These are phyloP conservation scores for Exophiala xenobiotica DNA, from an alignment of 2,329 filamentous ascomycete species.

Conservation along the genomic window DNA sequence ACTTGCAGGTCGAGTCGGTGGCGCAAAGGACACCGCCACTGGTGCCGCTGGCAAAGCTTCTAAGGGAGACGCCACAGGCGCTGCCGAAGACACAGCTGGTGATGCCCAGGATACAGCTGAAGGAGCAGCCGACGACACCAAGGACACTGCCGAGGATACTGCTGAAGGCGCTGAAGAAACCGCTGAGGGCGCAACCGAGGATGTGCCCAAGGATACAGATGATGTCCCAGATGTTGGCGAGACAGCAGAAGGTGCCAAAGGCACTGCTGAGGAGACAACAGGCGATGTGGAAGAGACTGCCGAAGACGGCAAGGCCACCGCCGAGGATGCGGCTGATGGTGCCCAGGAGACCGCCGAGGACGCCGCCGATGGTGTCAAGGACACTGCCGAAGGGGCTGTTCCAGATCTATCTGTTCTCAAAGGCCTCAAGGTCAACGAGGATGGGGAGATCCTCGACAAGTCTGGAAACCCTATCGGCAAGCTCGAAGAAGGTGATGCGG, in stretches of 20 bases:
- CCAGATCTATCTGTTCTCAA: constrained; percentile 39
- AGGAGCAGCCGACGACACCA: constrained; percentile 36
- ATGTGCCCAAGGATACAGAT: no score
- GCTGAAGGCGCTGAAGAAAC: constrained; percentile 22
- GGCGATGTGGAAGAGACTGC: constrained; percentile 40
- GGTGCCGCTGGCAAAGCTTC: constrained; percentile 29
- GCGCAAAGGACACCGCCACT: constrained; percentile 29
- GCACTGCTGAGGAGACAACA: constrained; percentile 27
- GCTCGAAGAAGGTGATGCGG: constrained; percentile 43
- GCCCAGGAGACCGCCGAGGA: constrained; percentile 18
- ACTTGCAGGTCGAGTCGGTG: constrained; percentile 30
- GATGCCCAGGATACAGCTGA: constrained; percentile 40
- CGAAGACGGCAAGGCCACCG: constrained; percentile 40
- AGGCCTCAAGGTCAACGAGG: constrained; percentile 40
- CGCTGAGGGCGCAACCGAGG: constrained; percentile 46
- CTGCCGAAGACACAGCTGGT: constrained; percentile 33
- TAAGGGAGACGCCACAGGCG: constrained; percentile 27
- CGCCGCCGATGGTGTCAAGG: constrained; percentile 33
- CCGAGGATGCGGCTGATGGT: constrained; percentile 20
- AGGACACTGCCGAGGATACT: constrained; percentile 18
- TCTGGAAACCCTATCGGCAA: constrained; percentile 40
- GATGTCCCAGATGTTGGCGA: constrained; percentile 23
- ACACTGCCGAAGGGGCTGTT: constrained; percentile 28
- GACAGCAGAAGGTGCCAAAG: constrained; percentile 22
- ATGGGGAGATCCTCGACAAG: constrained; percentile 39